Conservation (phyloP, 2,329 filamentous ascomycete genomes). For the Paramyrothecium roridum region DNA sequence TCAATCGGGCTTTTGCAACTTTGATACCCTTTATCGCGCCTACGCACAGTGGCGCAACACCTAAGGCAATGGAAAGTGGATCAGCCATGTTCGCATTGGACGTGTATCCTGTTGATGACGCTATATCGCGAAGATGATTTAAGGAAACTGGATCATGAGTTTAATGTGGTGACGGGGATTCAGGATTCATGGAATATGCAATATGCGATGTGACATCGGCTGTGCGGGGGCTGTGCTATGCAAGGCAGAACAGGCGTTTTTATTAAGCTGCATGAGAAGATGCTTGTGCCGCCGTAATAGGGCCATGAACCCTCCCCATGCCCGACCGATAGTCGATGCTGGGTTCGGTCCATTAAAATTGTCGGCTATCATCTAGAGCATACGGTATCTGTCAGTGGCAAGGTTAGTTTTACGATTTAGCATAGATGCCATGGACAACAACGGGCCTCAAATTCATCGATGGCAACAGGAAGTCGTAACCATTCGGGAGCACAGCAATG, state of each 20-base stretch:
- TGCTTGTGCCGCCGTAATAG: neutral
- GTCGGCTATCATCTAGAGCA: neutral
- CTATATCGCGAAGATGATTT: neutral
- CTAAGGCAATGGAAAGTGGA: neutral
- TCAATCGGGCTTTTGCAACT: neutral
- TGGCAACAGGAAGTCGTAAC: neutral
- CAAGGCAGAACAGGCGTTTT: neutral
- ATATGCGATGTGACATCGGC: neutral
- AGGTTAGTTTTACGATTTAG: neutral
- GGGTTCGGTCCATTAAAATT: neutral
- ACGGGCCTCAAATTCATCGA: neutral
- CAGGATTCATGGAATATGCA: neutral
- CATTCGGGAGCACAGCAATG: neutral
- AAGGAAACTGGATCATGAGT: too few species aligned
- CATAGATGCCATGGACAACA: neutral
- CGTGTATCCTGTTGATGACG: neutral
- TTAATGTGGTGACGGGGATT: too few species aligned
- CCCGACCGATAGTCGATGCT: too few species aligned
- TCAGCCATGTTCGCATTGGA: neutral
- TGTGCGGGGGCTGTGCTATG: neutral
- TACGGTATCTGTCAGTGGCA: neutral
- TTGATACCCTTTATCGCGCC: slow-evolving; percentile 1
- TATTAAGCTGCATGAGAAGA: neutral
- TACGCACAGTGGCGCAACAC: neutral
- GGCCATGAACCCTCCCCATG: neutral